Base-by-base conservation (phyloP, 768 basidiomycete species). In the Boletus rex-veris region DNA sequence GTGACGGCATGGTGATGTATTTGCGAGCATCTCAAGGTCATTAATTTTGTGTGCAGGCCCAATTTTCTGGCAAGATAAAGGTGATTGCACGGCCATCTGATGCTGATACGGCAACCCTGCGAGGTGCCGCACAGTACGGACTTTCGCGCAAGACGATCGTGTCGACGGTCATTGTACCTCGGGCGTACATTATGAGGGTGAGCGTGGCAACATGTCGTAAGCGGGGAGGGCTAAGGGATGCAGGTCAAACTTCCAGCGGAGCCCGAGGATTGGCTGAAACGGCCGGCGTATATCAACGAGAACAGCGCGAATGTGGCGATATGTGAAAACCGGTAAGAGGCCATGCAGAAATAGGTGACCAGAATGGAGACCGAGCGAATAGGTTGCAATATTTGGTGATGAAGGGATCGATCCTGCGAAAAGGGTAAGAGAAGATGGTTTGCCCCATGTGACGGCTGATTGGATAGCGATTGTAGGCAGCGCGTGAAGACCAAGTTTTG, bases 191-290 rank as follows among this genome's bases (percentile, higher is more conserved):
- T 57, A 90, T 93, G 86, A 90, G 89, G 77, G 88, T 85, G 61
- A 53, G 75, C 50, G 39, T 61, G 38, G 37, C 11, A 10, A 45
- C 24, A 15, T 26, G 16, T 43, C 24, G 24, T 46, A 18, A 55
- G 37, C 42, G 52, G 37, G 26, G 31, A 54, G 52, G 38, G 37
- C 53, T 57, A 19, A 57, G 37, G 4, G 35, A 12, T 36, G 8
- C 54, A 90, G 87, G 91, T 92, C 57, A 93, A 93, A 69, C 78
- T 95, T 26, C 92, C 91, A 40, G 91, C 91, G 31, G 92, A 93
- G 46, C 79, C 78, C 55, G 90, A 93, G 63, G 92, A 95, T 70
- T 86, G 83, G 75, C 71, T 83, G 67, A 89, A 86, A 65, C 78
- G 92, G n/a, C 92, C 92, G 2, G 90, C 85, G 5, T 95, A 92